Base-by-base conservation (phyloP, 257 asterid species). In the Fraxinus excelsior region DNA sequence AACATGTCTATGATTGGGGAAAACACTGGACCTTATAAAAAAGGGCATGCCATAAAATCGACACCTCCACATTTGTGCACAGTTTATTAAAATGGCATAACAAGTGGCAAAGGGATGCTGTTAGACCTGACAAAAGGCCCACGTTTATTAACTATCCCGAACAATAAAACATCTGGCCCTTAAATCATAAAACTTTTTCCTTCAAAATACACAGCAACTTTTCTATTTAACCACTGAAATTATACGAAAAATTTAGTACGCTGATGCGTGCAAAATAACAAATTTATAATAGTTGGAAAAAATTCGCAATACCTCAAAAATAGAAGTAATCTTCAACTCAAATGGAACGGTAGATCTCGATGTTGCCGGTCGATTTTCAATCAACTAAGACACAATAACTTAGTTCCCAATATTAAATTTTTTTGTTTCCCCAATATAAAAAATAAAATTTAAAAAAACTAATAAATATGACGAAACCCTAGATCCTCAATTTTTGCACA, bases 401-500 rank as follows among this genome's bases (percentile, higher is more conserved):
- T 21, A 26, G 51, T 23, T 23, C 35, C 58, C 10, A 37, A 64
- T 10, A 58, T n/a, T 19, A 25, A 62, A 11, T 2, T 32, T 74
- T 74, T 58, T 14, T 12, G 25, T 38, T 40, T 4, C 34, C 62
- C 38, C 51, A 51, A 6, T 13, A 46, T 29, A 70, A 70, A 10
- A 12, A 19, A n/a, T n/a, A 71, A 71, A 71, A 37, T 1, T 34
- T 21, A 12, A 70, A 38, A 70, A 29, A 7, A 38, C 26, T 5
- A 21, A 34, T 3, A 38, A 12, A 12, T 19, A 28, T 46, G 29
- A 7, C 18, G 3, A 67, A 73, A 73, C 74, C 74, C 70, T 51
- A 73, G 78, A 79, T 73, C 64, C 78, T 70, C 46, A 73, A 79
- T 11, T 42, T 35, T 10, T 25, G 31, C 18, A 35, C 11, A 42